Conservation (phyloP, 129 eudicot genomes). For the Flaveria linearis region DNA sequence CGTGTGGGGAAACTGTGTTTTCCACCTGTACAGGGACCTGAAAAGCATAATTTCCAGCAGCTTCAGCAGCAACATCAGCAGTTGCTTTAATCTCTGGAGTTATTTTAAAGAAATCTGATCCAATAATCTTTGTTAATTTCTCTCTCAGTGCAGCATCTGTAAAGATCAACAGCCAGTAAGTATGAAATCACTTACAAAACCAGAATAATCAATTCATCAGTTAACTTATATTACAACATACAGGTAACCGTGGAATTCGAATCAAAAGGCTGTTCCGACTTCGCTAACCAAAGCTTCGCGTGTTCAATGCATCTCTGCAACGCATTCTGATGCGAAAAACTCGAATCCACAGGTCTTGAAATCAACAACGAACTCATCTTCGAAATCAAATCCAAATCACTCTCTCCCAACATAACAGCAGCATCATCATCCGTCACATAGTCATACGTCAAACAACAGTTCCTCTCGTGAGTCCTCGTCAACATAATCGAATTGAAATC, state of each 20-base stretch:
- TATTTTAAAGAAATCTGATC: constrained; percentile 64
- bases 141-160: constrained; percentile 76
- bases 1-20: constrained; percentile 40
- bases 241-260: constrained; percentile 55
- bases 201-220: background rate
- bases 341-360: constrained; percentile 62
- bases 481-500: constrained; percentile 63
- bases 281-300: constrained; percentile 71
- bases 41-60: constrained; percentile 64
- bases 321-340: constrained; percentile 69
- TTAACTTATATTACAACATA: constrained; percentile 19
- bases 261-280: constrained; percentile 55
- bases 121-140: constrained; percentile 71
- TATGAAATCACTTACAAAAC: background rate
- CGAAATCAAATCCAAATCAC: constrained; percentile 81
- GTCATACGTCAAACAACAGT: constrained; percentile 85
- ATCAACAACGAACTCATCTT: constrained; percentile 53
- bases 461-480: constrained; percentile 82
- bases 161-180: background rate
- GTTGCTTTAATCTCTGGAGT: constrained; percentile 74
- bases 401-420: constrained; percentile 60
- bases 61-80: constrained; percentile 78
- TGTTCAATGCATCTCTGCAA: constrained; percentile 62
- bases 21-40: constrained; percentile 56
- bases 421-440: constrained; percentile 85